These are phyloP conservation scores for Vitis labrusca DNA, from an alignment of 164 flowering plant species.

Conservation along the genomic window DNA sequence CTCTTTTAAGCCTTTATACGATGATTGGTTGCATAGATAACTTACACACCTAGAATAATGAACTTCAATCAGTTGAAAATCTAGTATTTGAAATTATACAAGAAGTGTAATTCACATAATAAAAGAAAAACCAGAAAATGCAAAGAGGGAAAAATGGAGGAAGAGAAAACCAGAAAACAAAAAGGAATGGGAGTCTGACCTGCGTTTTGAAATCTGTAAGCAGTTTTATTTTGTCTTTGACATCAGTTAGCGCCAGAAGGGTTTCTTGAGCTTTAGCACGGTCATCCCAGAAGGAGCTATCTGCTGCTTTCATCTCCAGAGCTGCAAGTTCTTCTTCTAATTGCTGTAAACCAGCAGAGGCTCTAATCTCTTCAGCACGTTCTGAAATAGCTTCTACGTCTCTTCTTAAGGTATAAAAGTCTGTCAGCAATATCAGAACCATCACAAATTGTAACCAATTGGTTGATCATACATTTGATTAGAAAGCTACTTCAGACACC, in stretches of 20 bases:
- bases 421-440: conserved; percentile 35
- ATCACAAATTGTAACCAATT: background rate
- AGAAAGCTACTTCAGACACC: no score
- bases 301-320: conserved; percentile 74
- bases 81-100: no score
- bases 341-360: conserved; percentile 64
- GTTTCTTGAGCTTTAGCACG: conserved; percentile 80
- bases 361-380: conserved; percentile 80
- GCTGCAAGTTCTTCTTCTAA: conserved; percentile 59
- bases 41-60: no score
- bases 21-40: no score
- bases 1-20: no score
- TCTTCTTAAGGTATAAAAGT: conserved; percentile 78
- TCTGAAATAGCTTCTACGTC: conserved; percentile 65
- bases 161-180: background rate
- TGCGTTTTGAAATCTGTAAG: conserved; percentile 77
- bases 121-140: background rate
- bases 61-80: no score
- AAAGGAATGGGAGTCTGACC: conserved; percentile 35
- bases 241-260: conserved; percentile 74
- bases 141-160: no score
- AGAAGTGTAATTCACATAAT: background rate
- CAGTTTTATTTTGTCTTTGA: conserved; percentile 75
- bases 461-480: no score
- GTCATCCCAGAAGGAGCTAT: conserved; percentile 89